Percentiles rank a stretch among this genome's conserved stretches.
Conservation (phyloP, 805 yeast species). For the Myxozyma lipomycoides region DNA sequence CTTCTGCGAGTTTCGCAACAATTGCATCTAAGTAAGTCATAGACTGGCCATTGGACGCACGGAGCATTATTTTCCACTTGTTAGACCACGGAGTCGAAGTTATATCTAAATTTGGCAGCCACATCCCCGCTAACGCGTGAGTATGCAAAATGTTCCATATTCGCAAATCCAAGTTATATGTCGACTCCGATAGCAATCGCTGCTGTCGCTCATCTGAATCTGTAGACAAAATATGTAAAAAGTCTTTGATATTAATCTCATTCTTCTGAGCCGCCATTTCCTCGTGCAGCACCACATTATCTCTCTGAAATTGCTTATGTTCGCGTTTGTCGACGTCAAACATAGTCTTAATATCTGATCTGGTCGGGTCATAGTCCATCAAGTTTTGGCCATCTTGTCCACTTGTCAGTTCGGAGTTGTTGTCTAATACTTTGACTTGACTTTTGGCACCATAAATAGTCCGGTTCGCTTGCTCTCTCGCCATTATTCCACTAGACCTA, state of each 20-base stretch:
- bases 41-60: constrained; percentile 22
- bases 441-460: not conserved
- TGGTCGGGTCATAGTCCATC: not conserved
- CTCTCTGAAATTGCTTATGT: not conserved
- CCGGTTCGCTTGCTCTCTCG: not conserved
- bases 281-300: constrained; percentile 12
- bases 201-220: constrained; percentile 10
- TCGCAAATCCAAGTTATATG: constrained; percentile 14
- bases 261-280: constrained; percentile 2
- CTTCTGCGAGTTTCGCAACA: constrained; percentile 14
- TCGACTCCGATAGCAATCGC: not conserved
- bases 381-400: not conserved
- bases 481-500: too few relatives aligned
- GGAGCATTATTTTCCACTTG: constrained; percentile 8
- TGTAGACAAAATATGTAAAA: constrained; percentile 1
- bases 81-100: constrained; percentile 12
- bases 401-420: not conserved
- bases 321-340: constrained; percentile 2
- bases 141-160: constrained; percentile 12
- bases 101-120: constrained; percentile 2
- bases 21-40: constrained; percentile 19
- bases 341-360: not conserved
- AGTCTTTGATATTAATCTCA: constrained; percentile 1
- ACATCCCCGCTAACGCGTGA: constrained; percentile 5
- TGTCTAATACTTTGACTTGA: not conserved